Evolutionary conservation across 371 early-diverging fungal genomes (phyloP).

Genomic region (Zychaea mexicana): DNA sequence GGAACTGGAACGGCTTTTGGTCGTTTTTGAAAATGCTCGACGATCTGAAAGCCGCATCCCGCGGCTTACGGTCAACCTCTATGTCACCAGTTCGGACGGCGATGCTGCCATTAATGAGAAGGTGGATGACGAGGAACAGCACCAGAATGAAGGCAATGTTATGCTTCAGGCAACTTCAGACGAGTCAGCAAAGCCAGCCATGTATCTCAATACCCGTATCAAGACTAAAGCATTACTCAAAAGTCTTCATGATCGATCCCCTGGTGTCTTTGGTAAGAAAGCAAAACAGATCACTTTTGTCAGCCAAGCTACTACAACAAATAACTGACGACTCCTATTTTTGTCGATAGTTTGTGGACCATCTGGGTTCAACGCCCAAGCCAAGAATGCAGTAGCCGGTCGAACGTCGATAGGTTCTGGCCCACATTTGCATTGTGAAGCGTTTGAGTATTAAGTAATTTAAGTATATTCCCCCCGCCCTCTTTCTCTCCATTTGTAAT

Average conservation of each 20-base stretch:
- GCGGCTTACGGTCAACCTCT: conserved; percentile 17
- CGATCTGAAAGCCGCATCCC: conserved; percentile 7
- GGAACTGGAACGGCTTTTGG: conserved; percentile 40
- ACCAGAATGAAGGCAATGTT: conserved; percentile 2
- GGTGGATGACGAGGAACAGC: neutral
- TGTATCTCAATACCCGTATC: conserved; percentile 1
- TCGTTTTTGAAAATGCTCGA: conserved; percentile 20
- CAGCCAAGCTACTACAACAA: neutral
- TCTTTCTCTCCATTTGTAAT: neutral
- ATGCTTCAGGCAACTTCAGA: neutral
- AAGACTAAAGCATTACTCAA: conserved; percentile 9
- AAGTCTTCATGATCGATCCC: neutral
- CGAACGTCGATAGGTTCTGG: conserved; percentile 5
- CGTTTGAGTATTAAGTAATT: conserved; percentile 35
- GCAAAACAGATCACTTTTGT: too few relatives aligned
- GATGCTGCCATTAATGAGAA: conserved; percentile 7
- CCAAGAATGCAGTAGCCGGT: conserved; percentile 36
- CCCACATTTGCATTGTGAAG: conserved; percentile 37
- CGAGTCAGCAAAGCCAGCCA: neutral
- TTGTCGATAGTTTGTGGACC: conserved; percentile 46
- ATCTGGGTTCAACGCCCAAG: conserved; percentile 24
- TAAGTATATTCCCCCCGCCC: neutral
- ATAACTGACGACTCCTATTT: neutral
- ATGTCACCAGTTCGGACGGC: conserved; percentile 15
- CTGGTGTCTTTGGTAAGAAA: conserved; percentile 41